Evolutionary conservation across 2,329 filamentous ascomycete species (phyloP).

Genomic region (Rhynchosporium secalis): DNA sequence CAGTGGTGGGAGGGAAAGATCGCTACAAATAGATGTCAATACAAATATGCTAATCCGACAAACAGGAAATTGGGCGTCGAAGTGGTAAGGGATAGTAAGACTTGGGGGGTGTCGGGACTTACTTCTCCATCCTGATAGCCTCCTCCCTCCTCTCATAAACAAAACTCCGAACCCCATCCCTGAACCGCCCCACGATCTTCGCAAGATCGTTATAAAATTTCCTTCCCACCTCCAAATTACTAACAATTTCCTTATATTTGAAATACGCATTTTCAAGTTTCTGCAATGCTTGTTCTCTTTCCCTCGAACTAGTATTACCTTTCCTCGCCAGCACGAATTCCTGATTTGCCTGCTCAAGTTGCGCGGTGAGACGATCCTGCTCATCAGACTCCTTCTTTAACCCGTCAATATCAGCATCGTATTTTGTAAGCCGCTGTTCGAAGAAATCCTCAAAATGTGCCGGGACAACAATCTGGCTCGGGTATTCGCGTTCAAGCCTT

Average conservation of each 20-base stretch:
- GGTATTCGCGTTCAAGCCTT: conserved; percentile 81
- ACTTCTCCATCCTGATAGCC: conserved; percentile 76
- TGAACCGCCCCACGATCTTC: conserved; percentile 80
- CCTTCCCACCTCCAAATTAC: conserved; percentile 83
- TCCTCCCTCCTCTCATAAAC: conserved; percentile 79
- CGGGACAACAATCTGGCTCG: conserved; percentile 79
- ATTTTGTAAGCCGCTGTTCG: conserved; percentile 75
- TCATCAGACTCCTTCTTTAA: conserved; percentile 72
- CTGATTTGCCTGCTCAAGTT: conserved; percentile 73
- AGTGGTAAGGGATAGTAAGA: too few species aligned
- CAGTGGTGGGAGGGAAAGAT: conserved; percentile 19
- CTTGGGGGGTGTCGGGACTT: conserved; percentile 22
- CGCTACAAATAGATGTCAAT: conserved; percentile 35
- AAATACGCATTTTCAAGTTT: conserved; percentile 87
- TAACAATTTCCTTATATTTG: conserved; percentile 95
- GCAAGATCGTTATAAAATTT: conserved; percentile 98
- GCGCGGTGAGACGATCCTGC: conserved; percentile 69
- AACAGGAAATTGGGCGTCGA: not conserved
- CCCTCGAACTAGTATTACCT: conserved; percentile 59
- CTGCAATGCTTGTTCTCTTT: conserved; percentile 85
- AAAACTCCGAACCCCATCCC: conserved; percentile 78
- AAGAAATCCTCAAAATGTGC: conserved; percentile 93
- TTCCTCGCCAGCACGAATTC: conserved; percentile 72
- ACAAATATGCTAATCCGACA: not conserved
- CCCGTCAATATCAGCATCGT: conserved; percentile 74